Percentiles rank a stretch among this genome's conserved stretches.
Evolutionary conservation across 345 rosid genomes (phyloP).

Genomic region (Crucihimalaya himalaica): DNA sequence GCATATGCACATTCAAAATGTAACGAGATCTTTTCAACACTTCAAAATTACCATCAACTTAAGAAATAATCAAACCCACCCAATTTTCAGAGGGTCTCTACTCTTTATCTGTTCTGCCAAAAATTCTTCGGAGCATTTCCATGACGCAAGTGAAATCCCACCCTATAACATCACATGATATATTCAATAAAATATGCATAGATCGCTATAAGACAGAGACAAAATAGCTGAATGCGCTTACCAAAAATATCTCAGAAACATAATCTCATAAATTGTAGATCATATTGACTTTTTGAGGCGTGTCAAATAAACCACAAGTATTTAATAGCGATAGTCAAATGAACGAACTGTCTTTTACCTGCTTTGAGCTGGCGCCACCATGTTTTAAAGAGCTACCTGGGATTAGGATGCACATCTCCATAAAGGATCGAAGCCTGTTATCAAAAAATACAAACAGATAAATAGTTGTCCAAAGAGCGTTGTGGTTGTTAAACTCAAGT

Average conservation of each 20-base stretch:
- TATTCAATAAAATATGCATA: not conserved
- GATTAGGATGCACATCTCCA: conserved; percentile 90
- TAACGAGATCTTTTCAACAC: conserved; percentile 1
- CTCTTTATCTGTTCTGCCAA: conserved; percentile 74
- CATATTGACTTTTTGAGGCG: conserved; percentile 39
- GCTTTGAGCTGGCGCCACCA: conserved; percentile 41
- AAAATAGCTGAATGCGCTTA: not conserved
- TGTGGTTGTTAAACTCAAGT: conserved; percentile 10
- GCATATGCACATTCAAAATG: conserved; percentile 9
- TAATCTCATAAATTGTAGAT: conserved; percentile 7
- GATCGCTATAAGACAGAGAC: conserved; percentile 21
- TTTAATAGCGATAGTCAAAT: not conserved
- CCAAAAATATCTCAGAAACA: not conserved
- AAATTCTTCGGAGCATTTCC: conserved; percentile 97
- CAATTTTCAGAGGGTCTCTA: conserved; percentile 86
- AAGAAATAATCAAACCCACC: conserved; percentile 48
- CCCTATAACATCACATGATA: conserved; percentile 45
- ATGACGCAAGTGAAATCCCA: conserved; percentile 79
- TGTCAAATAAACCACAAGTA: conserved; percentile 11
- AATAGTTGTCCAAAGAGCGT: not conserved
- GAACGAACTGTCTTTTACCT: conserved; percentile 27
- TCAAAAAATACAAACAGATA: conserved; percentile 16
- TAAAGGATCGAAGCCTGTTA: conserved; percentile 78
- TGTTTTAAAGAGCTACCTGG: conserved; percentile 71
- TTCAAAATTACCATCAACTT: not conserved